These are phyloP conservation scores for Pisolithus sp. DNA, from an alignment of 768 basidiomycete genomes.

Conservation along the genomic window DNA sequence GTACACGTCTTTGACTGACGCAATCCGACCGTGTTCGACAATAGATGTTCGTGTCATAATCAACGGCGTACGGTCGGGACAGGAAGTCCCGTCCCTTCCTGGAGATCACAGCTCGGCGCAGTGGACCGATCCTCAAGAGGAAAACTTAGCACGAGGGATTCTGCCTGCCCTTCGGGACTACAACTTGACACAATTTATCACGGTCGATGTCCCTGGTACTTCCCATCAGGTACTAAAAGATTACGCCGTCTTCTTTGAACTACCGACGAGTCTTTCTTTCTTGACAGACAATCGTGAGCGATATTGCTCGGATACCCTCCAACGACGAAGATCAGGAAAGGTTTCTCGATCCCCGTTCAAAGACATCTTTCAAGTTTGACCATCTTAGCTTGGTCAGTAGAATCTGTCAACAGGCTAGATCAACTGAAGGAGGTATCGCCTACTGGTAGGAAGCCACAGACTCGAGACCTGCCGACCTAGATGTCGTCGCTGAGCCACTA, in stretches of 20 bases:
- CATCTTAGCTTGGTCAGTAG: conserved; percentile 71
- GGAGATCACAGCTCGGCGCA: conserved; percentile 84
- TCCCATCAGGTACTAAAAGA: conserved; percentile 60
- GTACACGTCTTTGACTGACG: too few relatives aligned
- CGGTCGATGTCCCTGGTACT: conserved; percentile 74
- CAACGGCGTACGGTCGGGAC: conserved; percentile 54
- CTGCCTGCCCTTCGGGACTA: conserved; percentile 76
- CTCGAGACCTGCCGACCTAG: conserved; percentile 53
- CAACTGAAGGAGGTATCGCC: neutral
- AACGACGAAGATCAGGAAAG: conserved; percentile 48
- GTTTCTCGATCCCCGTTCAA: conserved; percentile 79
- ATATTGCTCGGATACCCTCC: conserved; percentile 48
- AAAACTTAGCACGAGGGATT: conserved; percentile 50
- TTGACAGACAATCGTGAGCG: conserved; percentile 76
- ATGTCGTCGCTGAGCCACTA: conserved; percentile 64
- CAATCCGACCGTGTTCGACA: too few relatives aligned
- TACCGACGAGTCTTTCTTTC: neutral
- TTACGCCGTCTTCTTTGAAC: neutral
- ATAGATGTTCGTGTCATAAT: conserved; percentile 89
- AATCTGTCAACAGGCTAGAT: conserved; percentile 8
- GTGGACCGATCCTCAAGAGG: conserved; percentile 17
- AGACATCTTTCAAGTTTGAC: conserved; percentile 76
- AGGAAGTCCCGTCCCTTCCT: conserved; percentile 70
- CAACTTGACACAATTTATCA: conserved; percentile 82
- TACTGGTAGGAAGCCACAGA: conserved; percentile 67